Base-by-base conservation (phyloP, 495 filamentous ascomycete species). In the Achaetomiella virescens region DNA sequence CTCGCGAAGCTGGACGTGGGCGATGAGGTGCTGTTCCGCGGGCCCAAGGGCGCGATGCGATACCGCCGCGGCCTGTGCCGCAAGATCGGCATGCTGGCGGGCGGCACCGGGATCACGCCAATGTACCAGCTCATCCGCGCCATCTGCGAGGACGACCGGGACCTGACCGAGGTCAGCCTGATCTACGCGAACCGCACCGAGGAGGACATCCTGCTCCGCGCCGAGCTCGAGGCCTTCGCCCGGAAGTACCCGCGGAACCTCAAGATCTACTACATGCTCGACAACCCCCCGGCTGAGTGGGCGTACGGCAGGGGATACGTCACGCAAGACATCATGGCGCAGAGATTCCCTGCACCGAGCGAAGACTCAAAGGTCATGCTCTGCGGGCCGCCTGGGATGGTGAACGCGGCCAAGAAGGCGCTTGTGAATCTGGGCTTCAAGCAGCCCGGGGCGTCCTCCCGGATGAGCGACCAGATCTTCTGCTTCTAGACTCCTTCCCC, bases 91-190 rank as follows among this genome's bases (percentile, higher is more conserved):
- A 75, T 97, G 70, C 82, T 98, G 58, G 90, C 93, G 9, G 93
- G 93, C 63, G 93, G 93, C 59, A 97, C 93, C 3, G 93, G 93
- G 42, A 95, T 97, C 66, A 91, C 92, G 27, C 93, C 93, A 21
- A 79, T 83, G 77, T 96, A 86, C 77, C 93, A 98, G 80, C 80
- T 98, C 31, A 72, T 79, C 43, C 79, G 87, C 24, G 76, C 84
- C 43, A 95, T 97, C 75, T 95, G 95, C 83, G 88, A 84, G 72
- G 95, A 96, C 79, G 90, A 90, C 37, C 81, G 90, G 24, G 91
- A 96, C 76, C 87, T 87, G 81, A 96, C 92, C 62, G 91, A 95
- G 78, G 88, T 97, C 27, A 96, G 90, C 15, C 81, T 97, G 18
- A 81, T 97, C 15, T 95, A 91, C 68, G 91, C 88, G 59, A 96